A percentile compares a stretch with the other conserved stretches of the same genome.
phyloP scores from a whole-genome alignment of 495 filamentous ascomycete species.

The Podospora bellae-mahoneyi region DNA sequence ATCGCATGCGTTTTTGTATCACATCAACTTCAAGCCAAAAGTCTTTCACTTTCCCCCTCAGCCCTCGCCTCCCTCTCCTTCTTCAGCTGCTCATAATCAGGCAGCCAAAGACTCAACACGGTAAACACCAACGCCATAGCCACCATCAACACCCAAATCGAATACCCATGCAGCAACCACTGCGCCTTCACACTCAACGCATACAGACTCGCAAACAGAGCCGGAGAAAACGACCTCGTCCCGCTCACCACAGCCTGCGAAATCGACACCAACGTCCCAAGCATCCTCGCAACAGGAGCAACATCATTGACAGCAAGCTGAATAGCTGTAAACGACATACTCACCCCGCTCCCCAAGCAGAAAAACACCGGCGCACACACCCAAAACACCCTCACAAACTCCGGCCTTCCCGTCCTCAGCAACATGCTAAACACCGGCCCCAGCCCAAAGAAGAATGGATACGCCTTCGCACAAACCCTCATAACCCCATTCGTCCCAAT shows the following conservation, averaged over 20 bases:
- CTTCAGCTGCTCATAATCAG: constrained; percentile 46
- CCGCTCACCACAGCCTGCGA: constrained; percentile 53
- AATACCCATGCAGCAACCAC: constrained; percentile 52
- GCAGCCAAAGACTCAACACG: constrained; percentile 46
- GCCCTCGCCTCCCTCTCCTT: constrained; percentile 18
- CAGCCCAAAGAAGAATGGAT: constrained; percentile 55
- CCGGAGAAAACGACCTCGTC: constrained; percentile 57
- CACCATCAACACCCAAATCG: constrained; percentile 62
- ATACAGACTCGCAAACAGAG: constrained; percentile 57
- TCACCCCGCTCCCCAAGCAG: constrained; percentile 54
- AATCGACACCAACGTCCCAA: constrained; percentile 65
- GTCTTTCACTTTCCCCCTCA: background rate
- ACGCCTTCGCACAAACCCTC: constrained; percentile 49
- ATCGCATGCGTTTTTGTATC: background rate
- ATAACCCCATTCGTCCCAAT: constrained; percentile 61
- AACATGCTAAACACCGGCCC: constrained; percentile 53
- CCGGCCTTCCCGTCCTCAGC: constrained; percentile 36
- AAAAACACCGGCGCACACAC: constrained; percentile 40
- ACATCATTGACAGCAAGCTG: constrained; percentile 69
- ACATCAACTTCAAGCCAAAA: background rate
- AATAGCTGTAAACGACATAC: constrained; percentile 65
- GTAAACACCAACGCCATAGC: constrained; percentile 46
- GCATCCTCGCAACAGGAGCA: constrained; percentile 52
- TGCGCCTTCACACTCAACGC: constrained; percentile 57
- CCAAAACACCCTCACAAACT: constrained; percentile 51